phyloP scores from a whole-genome alignment of 2,329 filamentous ascomycete species.

The Clonostachys rhizophaga region DNA sequence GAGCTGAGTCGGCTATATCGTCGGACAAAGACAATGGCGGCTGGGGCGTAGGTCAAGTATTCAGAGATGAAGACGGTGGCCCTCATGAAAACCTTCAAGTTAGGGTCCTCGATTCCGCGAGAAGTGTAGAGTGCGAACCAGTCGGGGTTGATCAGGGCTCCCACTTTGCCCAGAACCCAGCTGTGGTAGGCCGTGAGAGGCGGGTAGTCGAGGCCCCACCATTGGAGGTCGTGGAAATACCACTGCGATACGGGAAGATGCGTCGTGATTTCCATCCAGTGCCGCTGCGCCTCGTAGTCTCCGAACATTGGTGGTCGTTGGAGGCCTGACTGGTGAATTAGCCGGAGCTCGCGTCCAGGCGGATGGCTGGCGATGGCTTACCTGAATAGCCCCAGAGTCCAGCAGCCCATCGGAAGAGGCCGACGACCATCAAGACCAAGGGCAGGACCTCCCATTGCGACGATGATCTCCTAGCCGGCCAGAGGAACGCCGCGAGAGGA shows the following conservation, averaged over 20 bases:
- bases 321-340: constrained; percentile 49
- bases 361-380: constrained; percentile 27
- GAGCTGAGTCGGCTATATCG: constrained; percentile 72
- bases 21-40: constrained; percentile 78
- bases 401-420: constrained; percentile 88
- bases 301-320: constrained; percentile 85
- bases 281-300: constrained; percentile 95
- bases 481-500: constrained; percentile 88
- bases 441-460: constrained; percentile 94
- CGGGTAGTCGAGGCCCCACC: constrained; percentile 98
- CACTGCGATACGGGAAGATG: constrained; percentile 88
- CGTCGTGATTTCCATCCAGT: constrained; percentile 97
- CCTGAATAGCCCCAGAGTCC: constrained; percentile 95
- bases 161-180: constrained; percentile 88
- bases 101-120: constrained; percentile 72
- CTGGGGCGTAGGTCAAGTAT: constrained; percentile 84
- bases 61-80: constrained; percentile 88
- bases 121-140: constrained; percentile 89
- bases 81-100: constrained; percentile 92
- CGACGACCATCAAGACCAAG: constrained; percentile 82
- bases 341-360: constrained; percentile 1
- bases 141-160: constrained; percentile 67
- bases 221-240: constrained; percentile 96
- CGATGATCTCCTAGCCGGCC: constrained; percentile 77
- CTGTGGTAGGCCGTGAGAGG: constrained; percentile 97